These are phyloP conservation scores for Apiosordaria backusii DNA, from an alignment of 495 filamentous ascomycete genomes.

Conservation along the genomic window DNA sequence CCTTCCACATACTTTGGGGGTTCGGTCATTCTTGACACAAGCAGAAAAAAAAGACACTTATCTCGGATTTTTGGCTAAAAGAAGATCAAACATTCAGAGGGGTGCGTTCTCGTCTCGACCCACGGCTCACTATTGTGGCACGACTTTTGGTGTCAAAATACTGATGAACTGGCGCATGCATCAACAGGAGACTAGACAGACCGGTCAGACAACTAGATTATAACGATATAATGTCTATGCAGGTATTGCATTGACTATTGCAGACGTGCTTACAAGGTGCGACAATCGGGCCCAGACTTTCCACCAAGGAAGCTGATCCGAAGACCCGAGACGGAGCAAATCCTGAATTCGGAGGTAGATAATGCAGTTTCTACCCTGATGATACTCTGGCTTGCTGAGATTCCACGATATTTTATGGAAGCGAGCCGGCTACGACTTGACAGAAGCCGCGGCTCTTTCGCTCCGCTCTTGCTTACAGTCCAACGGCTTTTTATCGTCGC, in stretches of 20 bases:
- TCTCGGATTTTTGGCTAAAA: constrained; percentile 45
- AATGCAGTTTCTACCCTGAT: constrained; percentile 13
- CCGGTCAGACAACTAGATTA: neutral
- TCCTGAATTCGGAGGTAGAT: constrained; percentile 11
- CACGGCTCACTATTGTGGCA: constrained; percentile 12
- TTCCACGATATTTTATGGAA: constrained; percentile 17
- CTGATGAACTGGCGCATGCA: neutral
- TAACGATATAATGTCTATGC: neutral
- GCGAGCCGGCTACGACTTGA: constrained; percentile 20
- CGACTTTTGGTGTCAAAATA: neutral
- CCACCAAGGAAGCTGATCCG: constrained; percentile 17
- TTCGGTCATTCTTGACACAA: constrained; percentile 17
- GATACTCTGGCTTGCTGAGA: constrained; percentile 4
- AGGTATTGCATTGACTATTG: constrained; percentile 3
- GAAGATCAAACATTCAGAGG: constrained; percentile 42
- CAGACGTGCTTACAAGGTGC: neutral
- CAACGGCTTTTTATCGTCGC: constrained; percentile 2
- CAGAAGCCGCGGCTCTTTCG: constrained; percentile 4
- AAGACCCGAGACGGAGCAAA: constrained; percentile 27
- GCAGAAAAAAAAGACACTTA: constrained; percentile 15
- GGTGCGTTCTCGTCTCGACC: constrained; percentile 18
- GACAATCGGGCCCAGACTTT: neutral
- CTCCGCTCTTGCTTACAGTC: neutral
- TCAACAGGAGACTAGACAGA: neutral
- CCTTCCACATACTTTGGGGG: constrained; percentile 18